These are phyloP conservation scores for Leishmania tarentolae DNA, from an alignment of 208 protist genomes.

Conservation along the genomic window DNA sequence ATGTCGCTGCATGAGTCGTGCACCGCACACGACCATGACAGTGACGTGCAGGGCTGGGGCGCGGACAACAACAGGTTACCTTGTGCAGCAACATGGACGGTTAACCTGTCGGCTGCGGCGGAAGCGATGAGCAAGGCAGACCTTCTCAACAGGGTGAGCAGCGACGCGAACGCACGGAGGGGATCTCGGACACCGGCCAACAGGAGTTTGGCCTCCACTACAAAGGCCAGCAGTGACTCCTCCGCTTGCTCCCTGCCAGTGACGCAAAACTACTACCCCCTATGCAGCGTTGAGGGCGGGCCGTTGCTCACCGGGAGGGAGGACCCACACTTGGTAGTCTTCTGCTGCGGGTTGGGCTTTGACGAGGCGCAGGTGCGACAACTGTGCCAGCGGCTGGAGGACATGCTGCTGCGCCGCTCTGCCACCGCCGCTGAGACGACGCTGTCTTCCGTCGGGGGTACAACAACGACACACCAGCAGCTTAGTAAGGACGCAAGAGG, in stretches of 20 bases:
- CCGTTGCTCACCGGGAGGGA: constrained; percentile 39
- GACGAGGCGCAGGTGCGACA: constrained; percentile 43
- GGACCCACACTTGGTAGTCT: constrained; percentile 49
- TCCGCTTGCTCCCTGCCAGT: constrained; percentile 10
- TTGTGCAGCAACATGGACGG: not conserved
- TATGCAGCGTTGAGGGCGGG: constrained; percentile 33
- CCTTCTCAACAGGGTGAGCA: not conserved
- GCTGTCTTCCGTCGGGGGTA: not conserved
- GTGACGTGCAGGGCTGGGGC: constrained; percentile 5
- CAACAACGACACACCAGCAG: not conserved
- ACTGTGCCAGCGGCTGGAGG: constrained; percentile 54
- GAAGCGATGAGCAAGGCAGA: constrained; percentile 16
- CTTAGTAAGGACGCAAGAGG: not conserved
- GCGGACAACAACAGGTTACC: constrained; percentile 7
- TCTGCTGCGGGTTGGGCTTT: constrained; percentile 66
- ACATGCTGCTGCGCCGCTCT: constrained; percentile 35
- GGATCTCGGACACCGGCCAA: not conserved
- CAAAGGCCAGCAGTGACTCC: constrained; percentile 19
- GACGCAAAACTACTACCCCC: constrained; percentile 42
- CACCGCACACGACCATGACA: not conserved
- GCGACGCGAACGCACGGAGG: not conserved
- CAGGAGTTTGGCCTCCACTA: constrained; percentile 17
- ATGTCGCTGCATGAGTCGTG: constrained; percentile 15
- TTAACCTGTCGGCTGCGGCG: not conserved
- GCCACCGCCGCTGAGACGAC: constrained; percentile 7